Evolutionary conservation across 768 basidiomycete genomes (phyloP), one percentile per base, ranked within the genome.

Genomic region (Asterophora lycoperdoides): DNA sequence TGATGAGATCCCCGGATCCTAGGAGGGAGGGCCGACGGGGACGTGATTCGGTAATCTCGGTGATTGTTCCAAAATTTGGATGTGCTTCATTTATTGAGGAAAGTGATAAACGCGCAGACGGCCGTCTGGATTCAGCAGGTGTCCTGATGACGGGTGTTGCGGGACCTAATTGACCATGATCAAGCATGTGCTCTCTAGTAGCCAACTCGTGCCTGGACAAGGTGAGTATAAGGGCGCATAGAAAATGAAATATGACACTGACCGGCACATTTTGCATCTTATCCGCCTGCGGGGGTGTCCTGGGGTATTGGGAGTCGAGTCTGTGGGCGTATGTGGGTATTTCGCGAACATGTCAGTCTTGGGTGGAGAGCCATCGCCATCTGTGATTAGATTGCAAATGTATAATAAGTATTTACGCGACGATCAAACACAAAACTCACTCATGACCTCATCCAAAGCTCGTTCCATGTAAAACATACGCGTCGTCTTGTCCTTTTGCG

Each of bases 241-340:
- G 28, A 2, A n/a, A 14, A 5, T 11, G 7, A 15, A 0, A 37
- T 17, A 3, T 19, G 32, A 33, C 13, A 41, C 76, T 42, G 50
- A 84, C 87, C 90, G 76, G 73, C 93, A 95, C 84, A 87, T 90
- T 67, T 89, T 93, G 68, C 93, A 96, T 60, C 93, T 75, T 60
- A 96, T 93, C 34, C 85, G 78, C 34, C 77, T 65, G 13, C 72
- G 68, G 9, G 73, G 64, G 42, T 62, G 75, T 30, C 70, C 69
- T 0, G 89, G 84, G 0, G 86, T 84, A 3, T 76, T 64, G 1
- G 84, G 80, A 0, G 67, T 64, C 0, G 84, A 83, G 55, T 81
- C 79, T 1, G 78, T 72, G 0, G 86, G 83, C 0, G 83, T 81
- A 13, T 75, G 73, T 10, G 87, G 88, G 62, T 76, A 80, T 57